Conservation (phyloP, 2,329 filamentous ascomycete species). For the Pyrenophora graminea region DNA sequence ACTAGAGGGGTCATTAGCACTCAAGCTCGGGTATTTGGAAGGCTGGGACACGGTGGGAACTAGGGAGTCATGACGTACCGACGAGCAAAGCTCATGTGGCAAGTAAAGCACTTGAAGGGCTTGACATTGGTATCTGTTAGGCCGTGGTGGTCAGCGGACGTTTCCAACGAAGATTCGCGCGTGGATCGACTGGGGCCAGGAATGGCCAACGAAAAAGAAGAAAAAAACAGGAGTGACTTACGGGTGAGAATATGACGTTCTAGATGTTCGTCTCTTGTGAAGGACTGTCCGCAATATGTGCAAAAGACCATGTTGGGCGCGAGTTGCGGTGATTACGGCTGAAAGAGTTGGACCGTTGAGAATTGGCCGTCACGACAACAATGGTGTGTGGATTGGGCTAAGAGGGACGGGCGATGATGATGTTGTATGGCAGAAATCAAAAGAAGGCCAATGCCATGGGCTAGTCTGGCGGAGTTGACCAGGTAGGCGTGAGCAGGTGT, state of each 20-base stretch:
- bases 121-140: slow-evolving; percentile 58
- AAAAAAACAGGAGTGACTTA: slow-evolving; percentile 35
- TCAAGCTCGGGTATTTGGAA: background rate
- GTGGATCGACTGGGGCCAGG: background rate
- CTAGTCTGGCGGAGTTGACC: slow-evolving; percentile 16
- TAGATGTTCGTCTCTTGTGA: slow-evolving; percentile 58
- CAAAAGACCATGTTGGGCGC: slow-evolving; percentile 55
- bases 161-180: background rate
- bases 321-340: slow-evolving; percentile 1
- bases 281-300: slow-evolving; percentile 59
- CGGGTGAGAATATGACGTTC: slow-evolving; percentile 58
- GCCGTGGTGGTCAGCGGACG: slow-evolving; percentile 3
- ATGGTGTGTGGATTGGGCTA: background rate
- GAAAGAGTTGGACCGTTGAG: background rate
- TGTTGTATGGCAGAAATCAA: slow-evolving; percentile 17
- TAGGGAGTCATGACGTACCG: slow-evolving; percentile 45
- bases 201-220: background rate
- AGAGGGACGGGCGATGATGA: slow-evolving; percentile 6
- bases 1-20: slow-evolving; percentile 38
- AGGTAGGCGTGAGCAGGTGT: slow-evolving; percentile 1
- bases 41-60: background rate
- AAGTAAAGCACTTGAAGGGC: slow-evolving; percentile 60
- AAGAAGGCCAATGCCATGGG: slow-evolving; percentile 14
- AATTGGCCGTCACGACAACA: background rate
- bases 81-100: slow-evolving; percentile 59